Conservation (phyloP, 805 yeast species). For the Hanseniaspora taiwanica region DNA sequence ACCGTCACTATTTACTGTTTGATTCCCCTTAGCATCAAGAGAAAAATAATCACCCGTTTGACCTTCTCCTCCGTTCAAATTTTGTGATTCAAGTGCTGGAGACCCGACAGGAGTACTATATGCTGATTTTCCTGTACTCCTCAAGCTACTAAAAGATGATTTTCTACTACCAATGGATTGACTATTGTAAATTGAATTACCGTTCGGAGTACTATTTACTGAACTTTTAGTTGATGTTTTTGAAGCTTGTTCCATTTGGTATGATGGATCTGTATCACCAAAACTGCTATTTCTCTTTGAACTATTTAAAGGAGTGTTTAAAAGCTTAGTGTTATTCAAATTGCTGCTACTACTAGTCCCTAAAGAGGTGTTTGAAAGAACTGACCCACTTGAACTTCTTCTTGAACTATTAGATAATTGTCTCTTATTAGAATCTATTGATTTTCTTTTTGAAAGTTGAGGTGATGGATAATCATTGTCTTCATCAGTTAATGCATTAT, state of each 20-base stretch:
- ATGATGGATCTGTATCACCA: not conserved
- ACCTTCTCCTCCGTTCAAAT: not conserved
- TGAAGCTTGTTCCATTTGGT: not conserved
- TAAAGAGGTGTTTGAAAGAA: not conserved
- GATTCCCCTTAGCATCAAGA: slow-evolving; percentile 7
- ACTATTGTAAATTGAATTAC: slow-evolving; percentile 5
- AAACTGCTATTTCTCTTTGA: not conserved
- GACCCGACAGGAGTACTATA: slow-evolving; percentile 23
- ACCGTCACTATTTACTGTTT: no score
- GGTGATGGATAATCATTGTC: slow-evolving; percentile 12
- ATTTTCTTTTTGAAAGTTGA: not conserved
- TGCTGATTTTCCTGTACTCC: slow-evolving; percentile 14
- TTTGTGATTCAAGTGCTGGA: slow-evolving; percentile 14
- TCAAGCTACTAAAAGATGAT: slow-evolving; percentile 16
- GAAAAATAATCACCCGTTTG: slow-evolving; percentile 10
- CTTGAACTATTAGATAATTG: not conserved
- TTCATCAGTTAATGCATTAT: slow-evolving; percentile 21
- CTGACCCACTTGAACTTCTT: not conserved
- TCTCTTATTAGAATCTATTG: not conserved
- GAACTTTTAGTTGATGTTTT: slow-evolving; percentile 5
- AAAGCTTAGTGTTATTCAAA: not conserved
- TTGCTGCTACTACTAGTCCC: not conserved
- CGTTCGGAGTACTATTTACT: slow-evolving; percentile 8
- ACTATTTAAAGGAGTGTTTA: not conserved
- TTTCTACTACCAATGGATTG: slow-evolving; percentile 20